Evolutionary conservation across 164 flowering plant species (phyloP), one percentile per base, ranked within the genome.

Genomic region (Stephania japonica): DNA sequence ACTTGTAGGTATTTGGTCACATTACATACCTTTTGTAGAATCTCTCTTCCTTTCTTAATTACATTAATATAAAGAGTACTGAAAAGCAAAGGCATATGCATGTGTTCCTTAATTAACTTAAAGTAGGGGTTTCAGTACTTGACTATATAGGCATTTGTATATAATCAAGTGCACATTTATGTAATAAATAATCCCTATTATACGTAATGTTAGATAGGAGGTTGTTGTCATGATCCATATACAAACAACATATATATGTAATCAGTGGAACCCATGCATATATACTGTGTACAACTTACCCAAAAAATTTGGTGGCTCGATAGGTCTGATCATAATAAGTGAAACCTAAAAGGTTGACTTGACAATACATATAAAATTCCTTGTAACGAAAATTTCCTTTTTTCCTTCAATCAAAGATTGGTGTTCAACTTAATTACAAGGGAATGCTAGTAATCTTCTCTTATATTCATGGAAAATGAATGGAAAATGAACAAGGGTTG

Each of bases 1-100:
- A 59, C n/a, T 56, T 56, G 63, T 18, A 56, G 63, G 63, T 18
- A 16, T 59, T 56, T 59, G 64, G 25, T 59, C 24, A 3, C 64
- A 59, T n/a, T 59, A 59, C 24, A 59, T n/a, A 24, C 21, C 23
- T 59, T 59, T 59, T 59, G 9, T 59, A 59, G 64, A 59, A 59
- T 59, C 53, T 47, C 53, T 47, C 53, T 56, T 23, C 23, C 23
- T 18, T 23, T 56, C 62, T 56, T 56, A 56, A 56, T 56, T 56
- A 18, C 62, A 13, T 56, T n/a, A 56, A 56, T n/a, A 56, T 19
- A 14, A 23, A 56, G 62, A 18, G 23, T 23, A 16, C n/a, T 23
- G n/a, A n/a, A n/a, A n/a, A n/a, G n/a, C 62, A 56, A 56, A 56
- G 64, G 21, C 64, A 59, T 19, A 59, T 59, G 64, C 64, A 59